Conservation (phyloP, 2,329 filamentous ascomycete genomes). For the Trichoderma asperellum region DNA sequence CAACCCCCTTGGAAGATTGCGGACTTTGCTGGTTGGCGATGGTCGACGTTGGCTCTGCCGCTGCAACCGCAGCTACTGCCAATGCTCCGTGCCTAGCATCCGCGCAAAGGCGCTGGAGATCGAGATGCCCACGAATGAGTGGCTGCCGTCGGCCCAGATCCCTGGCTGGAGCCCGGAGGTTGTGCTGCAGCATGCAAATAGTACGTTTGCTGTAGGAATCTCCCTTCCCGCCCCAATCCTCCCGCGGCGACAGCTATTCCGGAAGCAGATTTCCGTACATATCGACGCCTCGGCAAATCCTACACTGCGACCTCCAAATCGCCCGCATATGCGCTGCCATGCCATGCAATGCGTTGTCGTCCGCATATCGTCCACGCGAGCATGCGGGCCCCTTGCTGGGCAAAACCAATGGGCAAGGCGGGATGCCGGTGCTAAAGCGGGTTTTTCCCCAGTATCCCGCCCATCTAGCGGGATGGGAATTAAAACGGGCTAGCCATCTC, state of each 20-base stretch:
- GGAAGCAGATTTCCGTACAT: slow-evolving; percentile 8
- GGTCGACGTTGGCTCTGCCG: slow-evolving; percentile 14
- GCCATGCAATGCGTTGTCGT: slow-evolving; percentile 21
- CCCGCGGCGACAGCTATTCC: slow-evolving; percentile 15
- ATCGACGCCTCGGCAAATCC: slow-evolving; percentile 7
- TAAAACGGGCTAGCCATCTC: too few relatives aligned
- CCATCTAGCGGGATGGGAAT: too few relatives aligned
- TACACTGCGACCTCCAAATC: background rate
- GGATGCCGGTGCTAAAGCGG: background rate
- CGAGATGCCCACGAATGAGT: slow-evolving; percentile 3
- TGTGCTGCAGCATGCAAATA: slow-evolving; percentile 5
- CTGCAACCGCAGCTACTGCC: slow-evolving; percentile 6
- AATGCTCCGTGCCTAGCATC: background rate
- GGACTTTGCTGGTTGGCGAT: background rate
- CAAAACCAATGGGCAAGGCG: background rate
- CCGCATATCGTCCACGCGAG: slow-evolving; percentile 22
- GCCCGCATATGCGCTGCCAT: slow-evolving; percentile 12
- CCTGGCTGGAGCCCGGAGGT: background rate
- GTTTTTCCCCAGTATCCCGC: background rate
- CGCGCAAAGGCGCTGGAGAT: background rate
- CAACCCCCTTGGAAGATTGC: background rate
- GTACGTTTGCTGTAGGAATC: background rate
- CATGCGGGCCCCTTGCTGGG: slow-evolving; percentile 16
- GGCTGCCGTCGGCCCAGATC: background rate
- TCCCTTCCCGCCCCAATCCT: background rate